These are phyloP conservation scores for Colletotrichum sp. DNA, from an alignment of 2,329 filamentous ascomycete species.

Conservation along the genomic window DNA sequence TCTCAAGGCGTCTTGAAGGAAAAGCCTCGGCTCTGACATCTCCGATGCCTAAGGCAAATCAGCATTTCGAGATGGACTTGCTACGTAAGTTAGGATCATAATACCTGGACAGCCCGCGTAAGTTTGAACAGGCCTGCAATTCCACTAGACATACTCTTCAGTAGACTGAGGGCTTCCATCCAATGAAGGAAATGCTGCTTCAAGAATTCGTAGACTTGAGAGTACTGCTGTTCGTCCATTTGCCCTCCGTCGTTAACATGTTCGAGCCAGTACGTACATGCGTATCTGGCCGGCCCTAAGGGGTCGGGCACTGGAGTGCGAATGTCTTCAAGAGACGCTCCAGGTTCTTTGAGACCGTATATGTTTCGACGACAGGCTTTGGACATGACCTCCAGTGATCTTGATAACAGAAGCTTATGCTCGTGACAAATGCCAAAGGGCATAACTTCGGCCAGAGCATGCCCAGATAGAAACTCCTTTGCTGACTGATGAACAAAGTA, in stretches of 20 bases:
- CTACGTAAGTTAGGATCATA: background rate
- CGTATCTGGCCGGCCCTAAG: conserved; percentile 20
- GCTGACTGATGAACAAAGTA: conserved; percentile 52
- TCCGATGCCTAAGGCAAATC: background rate
- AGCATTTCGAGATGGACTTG: background rate
- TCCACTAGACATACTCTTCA: rapidly evolving
- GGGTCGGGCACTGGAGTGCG: conserved; percentile 12
- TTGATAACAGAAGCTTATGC: conserved; percentile 34
- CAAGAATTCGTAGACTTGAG: background rate
- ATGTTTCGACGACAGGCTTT: conserved; percentile 37
- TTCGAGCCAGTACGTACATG: conserved; percentile 26
- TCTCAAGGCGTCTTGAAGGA: background rate
- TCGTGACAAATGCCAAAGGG: conserved; percentile 25
- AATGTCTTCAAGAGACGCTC: background rate
- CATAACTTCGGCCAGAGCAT: background rate
- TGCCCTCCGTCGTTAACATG: conserved; percentile 4
- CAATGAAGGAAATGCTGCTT: background rate
- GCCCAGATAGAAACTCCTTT: conserved; percentile 35
- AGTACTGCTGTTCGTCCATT: rapidly evolving
- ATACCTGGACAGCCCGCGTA: background rate
- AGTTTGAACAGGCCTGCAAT: background rate
- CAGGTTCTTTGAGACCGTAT: conserved; percentile 28
- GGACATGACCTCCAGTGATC: conserved; percentile 35
- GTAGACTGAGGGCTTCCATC: background rate
- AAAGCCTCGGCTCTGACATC: background rate